These are phyloP conservation scores for Astrothelium macrocarpum DNA, from an alignment of 495 filamentous ascomycete genomes.

Conservation along the genomic window DNA sequence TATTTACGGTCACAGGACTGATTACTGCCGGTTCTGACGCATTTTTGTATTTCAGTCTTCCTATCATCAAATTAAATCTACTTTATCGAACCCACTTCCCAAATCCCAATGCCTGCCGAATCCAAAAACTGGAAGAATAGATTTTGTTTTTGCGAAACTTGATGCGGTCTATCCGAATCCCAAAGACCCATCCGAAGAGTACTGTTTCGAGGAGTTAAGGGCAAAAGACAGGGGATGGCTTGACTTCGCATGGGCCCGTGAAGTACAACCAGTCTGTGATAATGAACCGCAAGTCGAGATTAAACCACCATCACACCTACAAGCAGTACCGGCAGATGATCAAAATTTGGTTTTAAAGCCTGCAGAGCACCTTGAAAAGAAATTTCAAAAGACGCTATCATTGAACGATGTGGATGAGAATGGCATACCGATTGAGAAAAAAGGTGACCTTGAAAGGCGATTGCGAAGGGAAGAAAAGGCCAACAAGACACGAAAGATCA, in stretches of 20 bases:
- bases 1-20: constrained; percentile 98
- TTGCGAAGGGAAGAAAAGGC: constrained; percentile 32
- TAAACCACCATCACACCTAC: background rate
- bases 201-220: constrained; percentile 84
- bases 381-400: constrained; percentile 14
- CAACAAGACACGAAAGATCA: constrained; percentile 51
- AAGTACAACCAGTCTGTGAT: background rate
- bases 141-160: constrained; percentile 80
- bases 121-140: constrained; percentile 63
- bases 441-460: constrained; percentile 27
- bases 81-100: constrained; percentile 12
- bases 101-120: constrained; percentile 42
- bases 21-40: constrained; percentile 58
- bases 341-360: background rate
- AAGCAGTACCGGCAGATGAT: background rate
- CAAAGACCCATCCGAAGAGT: constrained; percentile 55
- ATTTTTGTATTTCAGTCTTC: constrained; percentile 50
- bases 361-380: constrained; percentile 11
- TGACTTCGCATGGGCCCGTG: constrained; percentile 51
- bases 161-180: constrained; percentile 72
- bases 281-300: background rate
- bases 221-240: constrained; percentile 74
- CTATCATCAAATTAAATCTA: constrained; percentile 11
- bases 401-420: constrained; percentile 32
- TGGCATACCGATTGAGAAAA: constrained; percentile 21